Conservation (phyloP, 2,329 filamentous ascomycete genomes). For the Exophiala xenobiotica region DNA sequence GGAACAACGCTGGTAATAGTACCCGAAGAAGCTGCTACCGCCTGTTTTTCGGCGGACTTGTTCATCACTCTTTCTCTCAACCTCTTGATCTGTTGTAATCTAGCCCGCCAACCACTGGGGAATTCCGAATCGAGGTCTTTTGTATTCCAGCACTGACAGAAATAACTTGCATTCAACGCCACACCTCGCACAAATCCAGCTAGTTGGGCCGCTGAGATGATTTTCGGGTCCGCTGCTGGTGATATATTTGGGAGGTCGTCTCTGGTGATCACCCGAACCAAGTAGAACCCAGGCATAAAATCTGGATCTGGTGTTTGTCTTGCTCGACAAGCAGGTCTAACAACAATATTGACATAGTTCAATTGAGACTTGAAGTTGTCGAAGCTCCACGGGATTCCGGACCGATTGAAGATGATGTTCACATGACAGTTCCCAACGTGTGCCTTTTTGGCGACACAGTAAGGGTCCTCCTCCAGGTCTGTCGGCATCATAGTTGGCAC, state of each 20-base stretch:
- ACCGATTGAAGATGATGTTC: conserved; percentile 97
- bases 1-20: conserved; percentile 2
- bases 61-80: conserved; percentile 61
- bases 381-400: conserved; percentile 82
- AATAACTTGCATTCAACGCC: conserved; percentile 89
- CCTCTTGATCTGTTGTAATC: conserved; percentile 78
- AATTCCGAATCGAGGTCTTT: conserved; percentile 68
- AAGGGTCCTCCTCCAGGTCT: conserved; percentile 70
- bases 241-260: conserved; percentile 89
- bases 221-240: conserved; percentile 82
- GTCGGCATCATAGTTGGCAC: conserved; percentile 98
- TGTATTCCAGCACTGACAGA: conserved; percentile 79
- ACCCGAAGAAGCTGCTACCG: neutral
- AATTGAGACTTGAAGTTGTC: conserved; percentile 92
- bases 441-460: conserved; percentile 80
- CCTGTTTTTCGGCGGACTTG: conserved; percentile 17
- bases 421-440: conserved; percentile 98
- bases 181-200: conserved; percentile 83
- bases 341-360: conserved; percentile 96
- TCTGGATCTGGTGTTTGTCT: conserved; percentile 37
- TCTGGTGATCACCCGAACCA: conserved; percentile 84
- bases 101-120: conserved; percentile 83
- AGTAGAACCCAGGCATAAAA: conserved; percentile 64
- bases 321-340: conserved; percentile 68
- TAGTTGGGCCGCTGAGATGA: conserved; percentile 78